Base-by-base conservation (phyloP, 2,329 filamentous ascomycete genomes). In the Sporothrix euskadiensis region DNA sequence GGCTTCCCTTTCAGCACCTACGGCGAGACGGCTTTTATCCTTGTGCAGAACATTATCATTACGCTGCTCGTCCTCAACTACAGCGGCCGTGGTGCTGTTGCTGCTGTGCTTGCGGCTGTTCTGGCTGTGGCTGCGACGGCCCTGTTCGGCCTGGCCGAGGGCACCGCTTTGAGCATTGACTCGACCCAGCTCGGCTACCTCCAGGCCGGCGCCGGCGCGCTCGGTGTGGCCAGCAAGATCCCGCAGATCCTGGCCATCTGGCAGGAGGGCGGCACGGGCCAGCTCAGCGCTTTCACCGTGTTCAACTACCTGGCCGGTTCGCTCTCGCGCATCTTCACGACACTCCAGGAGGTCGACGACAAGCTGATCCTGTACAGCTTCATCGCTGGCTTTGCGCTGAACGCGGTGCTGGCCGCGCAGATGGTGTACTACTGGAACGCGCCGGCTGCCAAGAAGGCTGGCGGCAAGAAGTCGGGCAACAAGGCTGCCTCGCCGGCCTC, bases 351-450 rank as follows among this genome's bases (percentile, higher is more conserved):
- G 85, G 96, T 99, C 74, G 92, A 97, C 81, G 96, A 99, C 83
- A 94, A 94, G 83, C 87, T 98, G 74, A 98, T 99, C 79, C 88
- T 99, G 35, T 98, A 97, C 83, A 92, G 94, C 69, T 98, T 97
- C 86, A 84, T 98, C 72, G 93, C 94, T 8, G 96, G 94, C 39
- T 98, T 98, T 81, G 84, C 86, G n/a, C 88, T 99, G 78, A 99
- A 99, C 83, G 86, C 90, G 73, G 88, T 99, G 73, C 86, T 99
- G 73, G 94, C 94, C 16, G 83, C 87, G 54, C 96, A 99, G 85
- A 96, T 99, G 92, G 80, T 97, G 39, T 97, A 94, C 84, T 98
- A 98, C 86, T 99, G 96, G 96, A 97, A 98, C 79, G 85, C 87
- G 57, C 73, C 75, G 59, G 39, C 74, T 1, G 81, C 83, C 16